These are phyloP conservation scores for Pulveroboletus sp. DNA, from an alignment of 768 basidiomycete species.

Conservation along the genomic window DNA sequence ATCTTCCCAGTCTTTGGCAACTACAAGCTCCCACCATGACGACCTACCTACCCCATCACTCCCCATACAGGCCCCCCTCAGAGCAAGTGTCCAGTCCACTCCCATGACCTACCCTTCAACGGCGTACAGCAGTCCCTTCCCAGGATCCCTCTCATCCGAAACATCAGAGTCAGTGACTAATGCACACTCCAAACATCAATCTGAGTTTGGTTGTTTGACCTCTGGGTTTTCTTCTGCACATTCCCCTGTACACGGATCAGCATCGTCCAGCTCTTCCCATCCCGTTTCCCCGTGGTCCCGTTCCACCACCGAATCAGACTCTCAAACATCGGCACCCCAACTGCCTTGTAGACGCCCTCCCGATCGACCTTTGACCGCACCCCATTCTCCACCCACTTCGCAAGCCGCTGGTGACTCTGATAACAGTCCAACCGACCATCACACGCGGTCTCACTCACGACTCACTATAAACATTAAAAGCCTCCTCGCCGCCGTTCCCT, in stretches of 20 bases:
- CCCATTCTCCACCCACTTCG: constrained; percentile 3
- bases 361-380: constrained; percentile 15
- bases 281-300: constrained; percentile 12
- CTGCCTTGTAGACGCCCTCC: background rate
- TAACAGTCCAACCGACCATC: constrained; percentile 4
- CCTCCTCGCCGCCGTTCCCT: constrained; percentile 28
- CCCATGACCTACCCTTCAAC: constrained; percentile 26
- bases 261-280: constrained; percentile 14
- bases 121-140: constrained; percentile 16
- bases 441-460: constrained; percentile 13
- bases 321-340: constrained; percentile 2
- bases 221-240: background rate
- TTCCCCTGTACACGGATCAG: constrained; percentile 13
- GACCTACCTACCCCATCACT: constrained; percentile 7
- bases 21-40: constrained; percentile 6
- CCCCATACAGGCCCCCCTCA: background rate
- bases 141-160: constrained; percentile 19
- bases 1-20: constrained; percentile 20
- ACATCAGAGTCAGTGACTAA: constrained; percentile 22
- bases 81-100: constrained; percentile 21
- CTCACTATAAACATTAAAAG: constrained; percentile 31
- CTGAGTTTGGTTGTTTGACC: constrained; percentile 14
- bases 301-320: constrained; percentile 20
- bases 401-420: background rate
- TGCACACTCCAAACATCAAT: constrained; percentile 9